Conservation (phyloP, 495 filamentous ascomycete species). For the Trypethelium eluteriae region DNA sequence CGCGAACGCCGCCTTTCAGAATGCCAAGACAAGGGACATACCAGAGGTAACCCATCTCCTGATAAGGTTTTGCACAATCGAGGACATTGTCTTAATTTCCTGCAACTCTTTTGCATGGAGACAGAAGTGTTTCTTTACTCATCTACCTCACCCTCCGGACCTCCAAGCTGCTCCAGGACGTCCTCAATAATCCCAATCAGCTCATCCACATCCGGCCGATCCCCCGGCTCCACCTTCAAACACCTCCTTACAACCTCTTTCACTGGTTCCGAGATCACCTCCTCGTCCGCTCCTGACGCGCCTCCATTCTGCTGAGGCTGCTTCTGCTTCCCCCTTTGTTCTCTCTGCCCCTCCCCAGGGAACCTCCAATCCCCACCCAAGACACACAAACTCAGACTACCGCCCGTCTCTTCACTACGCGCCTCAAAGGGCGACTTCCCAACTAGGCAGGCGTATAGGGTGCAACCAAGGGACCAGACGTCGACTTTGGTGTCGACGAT, state of each 20-base stretch:
- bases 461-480: constrained; percentile 95
- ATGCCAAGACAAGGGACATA: neutral
- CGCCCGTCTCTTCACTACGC: constrained; percentile 89
- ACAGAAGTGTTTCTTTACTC: neutral
- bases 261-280: constrained; percentile 62
- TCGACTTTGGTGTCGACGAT: constrained; percentile 95
- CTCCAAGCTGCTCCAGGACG: constrained; percentile 48
- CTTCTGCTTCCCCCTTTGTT: constrained; percentile 43
- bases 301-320: constrained; percentile 47
- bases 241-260: constrained; percentile 82
- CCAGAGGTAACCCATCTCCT: neutral
- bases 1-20: neutral
- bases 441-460: constrained; percentile 88
- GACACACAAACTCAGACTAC: constrained; percentile 83
- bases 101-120: neutral
- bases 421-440: constrained; percentile 96
- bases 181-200: constrained; percentile 72
- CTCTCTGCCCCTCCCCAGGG: constrained; percentile 61
- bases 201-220: constrained; percentile 85
- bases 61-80: no score
- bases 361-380: constrained; percentile 90
- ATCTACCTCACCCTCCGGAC: constrained; percentile 48
- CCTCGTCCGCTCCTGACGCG: constrained; percentile 23
- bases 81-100: neutral
- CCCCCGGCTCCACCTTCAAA: constrained; percentile 82